A percentile compares a stretch with the other conserved stretches of the same genome.
These are phyloP conservation scores for Dactylellina parvicollis DNA, from an alignment of 2,329 filamentous ascomycete species.

Conservation along the genomic window DNA sequence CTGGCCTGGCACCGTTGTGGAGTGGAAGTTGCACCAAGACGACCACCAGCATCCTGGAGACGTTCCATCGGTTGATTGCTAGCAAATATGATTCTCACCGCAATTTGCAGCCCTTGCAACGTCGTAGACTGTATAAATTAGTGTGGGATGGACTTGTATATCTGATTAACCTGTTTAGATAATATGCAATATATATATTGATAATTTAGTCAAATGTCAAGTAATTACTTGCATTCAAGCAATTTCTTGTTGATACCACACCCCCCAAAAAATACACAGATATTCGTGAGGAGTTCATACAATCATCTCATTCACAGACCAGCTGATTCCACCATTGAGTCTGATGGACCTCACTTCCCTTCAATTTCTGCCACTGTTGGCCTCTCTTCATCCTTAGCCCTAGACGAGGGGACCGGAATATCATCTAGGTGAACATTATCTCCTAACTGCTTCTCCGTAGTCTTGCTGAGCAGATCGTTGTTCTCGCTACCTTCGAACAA, in stretches of 20 bases:
- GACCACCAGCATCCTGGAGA: neutral
- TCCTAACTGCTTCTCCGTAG: conserved; percentile 38
- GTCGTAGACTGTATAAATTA: too few species aligned
- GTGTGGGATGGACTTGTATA: too few species aligned
- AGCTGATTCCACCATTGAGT: too few species aligned
- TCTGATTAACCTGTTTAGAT: too few species aligned
- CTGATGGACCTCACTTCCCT: neutral
- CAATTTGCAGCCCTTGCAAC: too few species aligned
- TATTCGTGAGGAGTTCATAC: neutral
- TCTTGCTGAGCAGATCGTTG: conserved; percentile 42
- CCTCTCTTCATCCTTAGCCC: conserved; percentile 38
- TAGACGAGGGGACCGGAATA: conserved; percentile 4
- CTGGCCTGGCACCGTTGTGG: conserved; percentile 19
- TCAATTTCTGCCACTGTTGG: conserved; percentile 13
- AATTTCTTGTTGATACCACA: too few species aligned
- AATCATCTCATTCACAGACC: too few species aligned
- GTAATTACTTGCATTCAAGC: too few species aligned
- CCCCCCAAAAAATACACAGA: neutral
- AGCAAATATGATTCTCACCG: too few species aligned
- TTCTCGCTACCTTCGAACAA: conserved; percentile 50
- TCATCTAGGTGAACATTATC: conserved; percentile 38
- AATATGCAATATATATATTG: too few species aligned
- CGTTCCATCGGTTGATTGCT: too few species aligned
- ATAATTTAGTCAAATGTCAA: too few species aligned
- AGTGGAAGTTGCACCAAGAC: conserved; percentile 1